A percentile compares a stretch with the other conserved stretches of the same genome.
phyloP scores from a whole-genome alignment of 106 monocot species.

The Apostasia ramifera region DNA sequence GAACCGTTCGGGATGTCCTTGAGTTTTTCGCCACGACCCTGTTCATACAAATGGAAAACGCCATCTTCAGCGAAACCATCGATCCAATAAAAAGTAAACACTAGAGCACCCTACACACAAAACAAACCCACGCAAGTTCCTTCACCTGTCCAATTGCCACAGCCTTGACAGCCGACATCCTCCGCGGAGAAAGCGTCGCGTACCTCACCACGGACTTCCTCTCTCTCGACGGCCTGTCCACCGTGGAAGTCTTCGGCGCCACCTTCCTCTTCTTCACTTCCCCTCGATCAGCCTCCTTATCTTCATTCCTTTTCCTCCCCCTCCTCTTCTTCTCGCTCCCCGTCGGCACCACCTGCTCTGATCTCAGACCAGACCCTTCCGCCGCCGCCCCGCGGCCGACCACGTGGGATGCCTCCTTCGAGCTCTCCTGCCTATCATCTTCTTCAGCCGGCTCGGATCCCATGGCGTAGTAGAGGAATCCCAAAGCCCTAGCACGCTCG shows the following conservation, averaged over 20 bases:
- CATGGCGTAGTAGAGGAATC: not conserved
- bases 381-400: no score
- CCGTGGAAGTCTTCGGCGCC: constrained; percentile 7
- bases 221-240: constrained; percentile 67
- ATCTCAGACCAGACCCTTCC: no score
- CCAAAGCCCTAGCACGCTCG: no score
- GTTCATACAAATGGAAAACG: constrained; percentile 6
- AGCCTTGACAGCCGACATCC: constrained; percentile 26
- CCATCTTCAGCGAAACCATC: not conserved
- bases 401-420: not conserved
- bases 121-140: not conserved
- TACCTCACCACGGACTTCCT: constrained; percentile 77
- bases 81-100: not conserved
- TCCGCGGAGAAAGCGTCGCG: constrained; percentile 26
- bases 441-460: not conserved
- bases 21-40: constrained; percentile 82
- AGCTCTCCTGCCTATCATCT: not conserved
- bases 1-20: constrained; percentile 94
- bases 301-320: constrained; percentile 4
- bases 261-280: constrained; percentile 7
- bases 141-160: constrained; percentile 49
- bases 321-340: not conserved
- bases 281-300: constrained; percentile 6
- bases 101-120: not conserved
- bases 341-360: no score